Conservation (phyloP, 2,329 filamentous ascomycete species). For the Claviceps spartinae region DNA sequence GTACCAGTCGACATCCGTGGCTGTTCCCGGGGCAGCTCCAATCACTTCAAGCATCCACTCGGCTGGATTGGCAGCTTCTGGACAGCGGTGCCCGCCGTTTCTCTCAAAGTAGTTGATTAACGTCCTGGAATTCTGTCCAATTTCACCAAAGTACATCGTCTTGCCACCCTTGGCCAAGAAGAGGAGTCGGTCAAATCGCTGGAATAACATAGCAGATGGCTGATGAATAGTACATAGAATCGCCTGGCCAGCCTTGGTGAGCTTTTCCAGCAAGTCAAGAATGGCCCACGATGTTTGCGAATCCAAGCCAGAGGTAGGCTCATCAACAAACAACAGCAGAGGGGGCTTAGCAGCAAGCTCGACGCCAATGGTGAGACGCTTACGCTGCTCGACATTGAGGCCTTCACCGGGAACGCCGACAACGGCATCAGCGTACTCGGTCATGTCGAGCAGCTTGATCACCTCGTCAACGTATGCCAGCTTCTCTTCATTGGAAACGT, state of each 20-base stretch:
- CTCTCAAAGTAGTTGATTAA: constrained; percentile 66
- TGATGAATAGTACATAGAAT: constrained; percentile 97
- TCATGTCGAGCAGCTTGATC: constrained; percentile 82
- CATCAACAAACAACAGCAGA: constrained; percentile 81
- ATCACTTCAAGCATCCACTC: constrained; percentile 63
- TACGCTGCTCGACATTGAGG: constrained; percentile 56
- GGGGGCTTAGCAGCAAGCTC: constrained; percentile 87
- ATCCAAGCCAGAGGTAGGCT: constrained; percentile 89
- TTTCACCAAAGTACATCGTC: constrained; percentile 72
- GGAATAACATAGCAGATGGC: constrained; percentile 89
- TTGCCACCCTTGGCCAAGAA: constrained; percentile 64
- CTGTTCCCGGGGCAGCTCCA: constrained; percentile 49
- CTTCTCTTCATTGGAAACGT: constrained; percentile 63
- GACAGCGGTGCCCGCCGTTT: constrained; percentile 53
- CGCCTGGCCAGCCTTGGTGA: constrained; percentile 78
- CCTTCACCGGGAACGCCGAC: constrained; percentile 86
- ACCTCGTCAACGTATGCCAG: constrained; percentile 79
- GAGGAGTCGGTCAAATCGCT: constrained; percentile 72
- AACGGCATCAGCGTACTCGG: constrained; percentile 76
- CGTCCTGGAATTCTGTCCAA: constrained; percentile 55
- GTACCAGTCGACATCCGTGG: constrained; percentile 53
- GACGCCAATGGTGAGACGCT: constrained; percentile 86
- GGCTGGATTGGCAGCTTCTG: constrained; percentile 59
- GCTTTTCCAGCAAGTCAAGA: constrained; percentile 72
- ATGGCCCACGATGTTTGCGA: constrained; percentile 91